phyloP scores from a whole-genome alignment of 179 eudicot species.

The Gypsophila paniculata region DNA sequence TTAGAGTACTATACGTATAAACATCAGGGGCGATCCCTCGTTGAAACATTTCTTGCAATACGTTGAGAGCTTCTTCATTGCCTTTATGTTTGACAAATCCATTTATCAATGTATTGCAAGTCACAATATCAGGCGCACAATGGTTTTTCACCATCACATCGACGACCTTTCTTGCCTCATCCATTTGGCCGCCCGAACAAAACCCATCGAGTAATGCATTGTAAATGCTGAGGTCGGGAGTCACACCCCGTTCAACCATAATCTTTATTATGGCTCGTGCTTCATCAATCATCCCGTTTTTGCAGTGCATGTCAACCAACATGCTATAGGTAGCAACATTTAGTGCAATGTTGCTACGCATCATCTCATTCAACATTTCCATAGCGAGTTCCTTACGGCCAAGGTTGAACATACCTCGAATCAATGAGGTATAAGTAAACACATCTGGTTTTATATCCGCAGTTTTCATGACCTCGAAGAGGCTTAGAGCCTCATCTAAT shows the following conservation, averaged over 20 bases:
- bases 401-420: too few relatives aligned
- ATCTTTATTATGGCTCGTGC: neutral
- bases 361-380: too few relatives aligned
- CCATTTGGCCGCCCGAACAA: constrained; percentile 12
- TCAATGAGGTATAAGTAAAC: too few relatives aligned
- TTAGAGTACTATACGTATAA: neutral
- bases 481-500: too few relatives aligned
- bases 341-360: too few relatives aligned
- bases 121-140: neutral
- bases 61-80: neutral
- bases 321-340: neutral
- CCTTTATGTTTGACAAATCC: constrained; percentile 1
- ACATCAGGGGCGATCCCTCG: neutral
- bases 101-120: constrained; percentile 10
- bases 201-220: constrained; percentile 4
- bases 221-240: neutral
- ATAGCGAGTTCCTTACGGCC: too few relatives aligned
- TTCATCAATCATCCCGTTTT: constrained; percentile 4
- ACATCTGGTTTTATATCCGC: too few relatives aligned
- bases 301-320: constrained; percentile 8
- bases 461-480: too few relatives aligned
- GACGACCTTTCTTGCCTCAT: constrained; percentile 5
- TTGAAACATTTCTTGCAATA: neutral
- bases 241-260: neutral
- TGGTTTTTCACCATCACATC: constrained; percentile 7